Conservation (phyloP, 2,329 filamentous ascomycete species). For the Claviceps capensis region DNA sequence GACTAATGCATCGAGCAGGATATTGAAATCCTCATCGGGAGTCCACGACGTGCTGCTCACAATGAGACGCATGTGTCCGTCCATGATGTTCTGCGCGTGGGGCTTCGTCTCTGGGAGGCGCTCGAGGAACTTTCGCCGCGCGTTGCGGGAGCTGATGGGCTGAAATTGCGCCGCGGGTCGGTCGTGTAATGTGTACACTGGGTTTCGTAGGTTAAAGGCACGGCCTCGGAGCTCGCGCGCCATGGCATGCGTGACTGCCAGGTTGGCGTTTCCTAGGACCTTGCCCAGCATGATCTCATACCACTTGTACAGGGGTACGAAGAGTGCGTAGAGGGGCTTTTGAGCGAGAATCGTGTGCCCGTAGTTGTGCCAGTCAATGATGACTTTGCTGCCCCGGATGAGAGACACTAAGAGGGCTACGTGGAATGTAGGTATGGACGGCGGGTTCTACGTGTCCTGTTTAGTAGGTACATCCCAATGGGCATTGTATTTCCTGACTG, state of each 20-base stretch:
- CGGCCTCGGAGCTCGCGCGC: constrained; percentile 48
- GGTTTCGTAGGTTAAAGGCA: constrained; percentile 51
- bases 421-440: constrained; percentile 80
- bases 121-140: constrained; percentile 47
- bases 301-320: constrained; percentile 62
- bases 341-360: constrained; percentile 81
- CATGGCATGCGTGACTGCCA: constrained; percentile 89
- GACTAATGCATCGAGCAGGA: constrained; percentile 73
- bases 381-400: constrained; percentile 64
- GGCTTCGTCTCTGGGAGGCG: constrained; percentile 50
- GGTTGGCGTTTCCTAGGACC: constrained; percentile 54
- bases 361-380: constrained; percentile 99
- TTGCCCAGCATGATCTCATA: constrained; percentile 67
- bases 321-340: constrained; percentile 48
- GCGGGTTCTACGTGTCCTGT: constrained; percentile 55
- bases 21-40: constrained; percentile 82
- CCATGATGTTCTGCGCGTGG: constrained; percentile 43
- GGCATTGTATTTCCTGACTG: no score
- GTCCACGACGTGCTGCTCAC: constrained; percentile 98
- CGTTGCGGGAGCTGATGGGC: constrained; percentile 38
- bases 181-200: constrained; percentile 68
- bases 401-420: constrained; percentile 60
- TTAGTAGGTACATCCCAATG: background rate
- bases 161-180: constrained; percentile 73
- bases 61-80: constrained; percentile 50